Base-by-base conservation (phyloP, 768 basidiomycete genomes). In the Termitomyces sp. region DNA sequence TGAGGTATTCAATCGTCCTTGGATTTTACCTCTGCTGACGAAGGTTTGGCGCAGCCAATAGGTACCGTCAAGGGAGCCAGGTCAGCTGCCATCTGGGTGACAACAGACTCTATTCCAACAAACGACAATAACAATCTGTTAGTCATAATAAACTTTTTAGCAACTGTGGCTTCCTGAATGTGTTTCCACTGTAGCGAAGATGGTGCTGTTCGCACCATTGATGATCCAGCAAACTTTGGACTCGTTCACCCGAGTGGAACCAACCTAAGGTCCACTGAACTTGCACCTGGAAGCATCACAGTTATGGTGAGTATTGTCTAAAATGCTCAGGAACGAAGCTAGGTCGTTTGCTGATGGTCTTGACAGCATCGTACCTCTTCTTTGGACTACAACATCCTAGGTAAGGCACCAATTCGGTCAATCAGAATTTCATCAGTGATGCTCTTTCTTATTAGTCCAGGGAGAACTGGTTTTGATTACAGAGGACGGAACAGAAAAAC, bases 331-430 rank as follows among this genome's bases (percentile, higher is more conserved):
- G 25, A 50, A 51, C 11, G 12, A 40, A 4, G 11, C 37, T 10
- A 27, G 4, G 48, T 32, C 19, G 7, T 29, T 45, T 49, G 44
- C 34, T 60, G 25, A 59, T 46, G 14, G 5, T 29, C 53, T 71
- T 46, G 62, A 34, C 49, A 76, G 72, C 73, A 76, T 64, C 75
- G 83, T 29, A 85, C 84, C 9, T 75, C 75, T 32, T 84, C 85
- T 16, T 63, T 86, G 55, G 85, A 87, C 63, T 81, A 82, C 63
- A 85, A 87, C 60, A 80, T 85, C 25, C 71, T 85, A 14, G 71
- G 83, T 82, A 57, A 59, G 78, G 61, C 16, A 48, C 0, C 19
- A 44, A 17, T 14, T 32, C 29, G 19, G 12, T 23, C 34, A 21
- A 27, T 46, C 11, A 19, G 14, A 16, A 16, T n/a, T 25, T 27